These are phyloP conservation scores for Hymenoscyphus fructigenus DNA, from an alignment of 2,329 filamentous ascomycete genomes.

Conservation along the genomic window DNA sequence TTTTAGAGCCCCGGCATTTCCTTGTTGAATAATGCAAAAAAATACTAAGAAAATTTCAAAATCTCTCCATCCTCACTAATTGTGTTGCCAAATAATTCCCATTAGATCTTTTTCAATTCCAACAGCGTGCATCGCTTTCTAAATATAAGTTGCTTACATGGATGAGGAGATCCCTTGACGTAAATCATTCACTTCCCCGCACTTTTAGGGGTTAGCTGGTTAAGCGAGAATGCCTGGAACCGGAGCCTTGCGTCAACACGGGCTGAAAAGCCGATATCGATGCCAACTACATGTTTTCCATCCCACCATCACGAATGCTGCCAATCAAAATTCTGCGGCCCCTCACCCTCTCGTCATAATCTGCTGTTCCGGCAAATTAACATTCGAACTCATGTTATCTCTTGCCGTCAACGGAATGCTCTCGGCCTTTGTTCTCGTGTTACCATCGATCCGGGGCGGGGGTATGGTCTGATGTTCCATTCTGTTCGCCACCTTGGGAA, in stretches of 20 bases:
- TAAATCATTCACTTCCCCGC: neutral
- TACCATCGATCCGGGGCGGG: neutral
- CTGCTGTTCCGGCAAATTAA: neutral
- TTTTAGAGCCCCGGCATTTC: neutral
- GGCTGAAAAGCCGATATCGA: neutral
- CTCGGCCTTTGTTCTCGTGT: neutral
- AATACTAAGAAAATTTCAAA: neutral
- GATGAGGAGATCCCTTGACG: neutral
- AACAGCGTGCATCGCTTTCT: neutral
- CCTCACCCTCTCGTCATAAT: neutral
- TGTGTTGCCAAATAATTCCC: neutral
- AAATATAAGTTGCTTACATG: neutral
- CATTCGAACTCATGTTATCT: neutral
- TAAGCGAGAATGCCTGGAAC: neutral
- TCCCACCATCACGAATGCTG: neutral
- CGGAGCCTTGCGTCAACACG: no score
- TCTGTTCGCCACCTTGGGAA: neutral
- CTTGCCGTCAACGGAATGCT: neutral
- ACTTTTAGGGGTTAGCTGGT: neutral
- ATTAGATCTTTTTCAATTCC: neutral
- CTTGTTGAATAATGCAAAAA: conserved; percentile 2
- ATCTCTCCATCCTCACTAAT: neutral
- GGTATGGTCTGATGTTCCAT: neutral
- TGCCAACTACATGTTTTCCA: neutral
- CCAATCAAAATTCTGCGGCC: neutral